These are phyloP conservation scores for Schizosaccharomyces octosporus DNA, from an alignment of 805 yeast species.

Conservation along the genomic window DNA sequence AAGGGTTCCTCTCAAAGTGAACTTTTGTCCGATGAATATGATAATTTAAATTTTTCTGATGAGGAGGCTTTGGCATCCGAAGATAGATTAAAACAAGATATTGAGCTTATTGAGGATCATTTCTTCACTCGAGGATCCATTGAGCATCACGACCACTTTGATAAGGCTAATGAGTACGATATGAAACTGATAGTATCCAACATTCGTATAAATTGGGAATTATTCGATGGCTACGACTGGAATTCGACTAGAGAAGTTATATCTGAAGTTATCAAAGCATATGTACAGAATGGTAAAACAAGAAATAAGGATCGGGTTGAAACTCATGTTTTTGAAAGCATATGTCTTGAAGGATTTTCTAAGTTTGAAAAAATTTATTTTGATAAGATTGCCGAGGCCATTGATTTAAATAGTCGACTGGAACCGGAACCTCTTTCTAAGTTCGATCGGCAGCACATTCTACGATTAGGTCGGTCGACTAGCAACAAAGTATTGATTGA, in stretches of 20 bases:
- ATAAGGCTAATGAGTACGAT: neutral
- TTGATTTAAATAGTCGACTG: conserved; percentile 11
- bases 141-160: neutral
- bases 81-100: neutral
- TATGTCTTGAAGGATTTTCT: conserved; percentile 61
- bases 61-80: neutral
- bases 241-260: conserved; percentile 45
- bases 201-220: conserved; percentile 14
- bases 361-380: conserved; percentile 34
- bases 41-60: neutral
- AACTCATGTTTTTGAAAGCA: conserved; percentile 19
- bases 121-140: neutral
- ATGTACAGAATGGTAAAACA: conserved; percentile 8
- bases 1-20: no score
- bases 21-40: no score
- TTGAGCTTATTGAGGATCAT: neutral
- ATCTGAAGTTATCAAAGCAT: conserved; percentile 30
- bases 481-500: conserved; percentile 35
- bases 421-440: conserved; percentile 9
- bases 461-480: conserved; percentile 41
- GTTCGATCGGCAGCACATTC: conserved; percentile 13
- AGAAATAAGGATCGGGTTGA: conserved; percentile 6
- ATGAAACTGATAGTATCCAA: conserved; percentile 6
- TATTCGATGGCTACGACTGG: conserved; percentile 91
- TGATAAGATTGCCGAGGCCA: conserved; percentile 18